phyloP scores from a whole-genome alignment of 345 rosid species.

The Hevea brasiliensis region DNA sequence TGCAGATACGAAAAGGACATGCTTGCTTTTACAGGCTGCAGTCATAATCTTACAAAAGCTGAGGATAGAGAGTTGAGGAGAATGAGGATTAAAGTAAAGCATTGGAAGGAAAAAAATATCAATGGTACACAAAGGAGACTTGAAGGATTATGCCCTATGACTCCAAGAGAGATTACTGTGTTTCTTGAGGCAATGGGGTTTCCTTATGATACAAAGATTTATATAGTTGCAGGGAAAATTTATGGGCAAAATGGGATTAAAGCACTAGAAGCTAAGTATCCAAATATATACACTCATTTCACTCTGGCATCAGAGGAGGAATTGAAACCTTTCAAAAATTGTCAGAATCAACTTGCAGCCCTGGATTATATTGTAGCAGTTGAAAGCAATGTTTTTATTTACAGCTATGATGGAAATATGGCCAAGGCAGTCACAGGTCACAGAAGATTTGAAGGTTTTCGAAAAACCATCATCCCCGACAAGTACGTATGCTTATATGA shows the following conservation, averaged over 20 bases:
- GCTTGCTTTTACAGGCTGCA: constrained; percentile 79
- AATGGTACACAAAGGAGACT: constrained; percentile 43
- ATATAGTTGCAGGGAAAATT: constrained; percentile 69
- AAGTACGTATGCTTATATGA: constrained; percentile 42
- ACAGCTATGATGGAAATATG: constrained; percentile 80
- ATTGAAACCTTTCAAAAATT: constrained; percentile 34
- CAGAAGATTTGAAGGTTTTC: constrained; percentile 62
- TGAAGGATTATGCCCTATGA: constrained; percentile 66
- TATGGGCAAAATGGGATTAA: constrained; percentile 52
- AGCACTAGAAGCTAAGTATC: constrained; percentile 48
- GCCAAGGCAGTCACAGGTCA: constrained; percentile 78
- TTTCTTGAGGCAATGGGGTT: constrained; percentile 72
- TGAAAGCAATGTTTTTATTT: constrained; percentile 59
- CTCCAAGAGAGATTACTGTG: constrained; percentile 63
- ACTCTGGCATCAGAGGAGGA: constrained; percentile 58
- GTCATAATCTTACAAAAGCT: constrained; percentile 50
- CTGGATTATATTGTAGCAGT: constrained; percentile 64
- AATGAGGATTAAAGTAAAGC: constrained; percentile 45
- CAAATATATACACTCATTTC: constrained; percentile 50
- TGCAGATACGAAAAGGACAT: constrained; percentile 80
- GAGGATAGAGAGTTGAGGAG: constrained; percentile 46
- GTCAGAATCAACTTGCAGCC: constrained; percentile 68
- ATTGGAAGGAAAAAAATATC: constrained; percentile 67
- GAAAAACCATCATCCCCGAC: constrained; percentile 68
- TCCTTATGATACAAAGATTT: constrained; percentile 57